phyloP scores from a whole-genome alignment of 2,329 filamentous ascomycete genomes.

The Hypoxylon sp. region DNA sequence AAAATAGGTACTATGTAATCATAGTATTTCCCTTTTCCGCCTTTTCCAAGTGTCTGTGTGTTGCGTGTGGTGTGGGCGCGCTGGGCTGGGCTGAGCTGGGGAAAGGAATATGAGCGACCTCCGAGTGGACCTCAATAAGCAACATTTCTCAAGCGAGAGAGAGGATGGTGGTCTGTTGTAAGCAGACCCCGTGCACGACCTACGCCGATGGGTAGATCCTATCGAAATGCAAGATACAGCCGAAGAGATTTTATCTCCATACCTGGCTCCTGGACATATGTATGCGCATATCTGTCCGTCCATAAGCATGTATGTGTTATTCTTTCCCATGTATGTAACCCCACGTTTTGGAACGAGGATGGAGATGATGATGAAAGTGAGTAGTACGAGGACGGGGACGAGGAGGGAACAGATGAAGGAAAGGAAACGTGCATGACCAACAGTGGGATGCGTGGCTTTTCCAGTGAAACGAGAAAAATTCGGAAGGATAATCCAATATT shows the following conservation, averaged over 20 bases:
- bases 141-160: constrained; percentile 33
- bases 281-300: constrained; percentile 7
- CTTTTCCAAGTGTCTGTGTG: constrained; percentile 29
- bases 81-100: neutral
- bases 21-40: constrained; percentile 22
- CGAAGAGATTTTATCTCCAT: constrained; percentile 40
- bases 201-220: constrained; percentile 38
- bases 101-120: constrained; percentile 32
- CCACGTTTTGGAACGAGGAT: constrained; percentile 40
- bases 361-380: neutral
- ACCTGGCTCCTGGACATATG: constrained; percentile 6
- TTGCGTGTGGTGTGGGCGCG: constrained; percentile 1
- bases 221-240: constrained; percentile 44
- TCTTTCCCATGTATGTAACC: constrained; percentile 38
- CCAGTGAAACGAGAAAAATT: constrained; percentile 43
- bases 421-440: constrained; percentile 37
- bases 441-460: constrained; percentile 38
- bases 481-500: constrained; percentile 32
- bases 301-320: constrained; percentile 14
- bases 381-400: constrained; percentile 31
- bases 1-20: too few species aligned
- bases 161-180: constrained; percentile 4
- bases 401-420: constrained; percentile 27
- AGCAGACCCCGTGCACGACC: constrained; percentile 19
- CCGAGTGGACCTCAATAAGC: constrained; percentile 32